Evolutionary conservation across 108 stramenopile genomes (phyloP).

Genomic region (Discostella pseudostelligera): DNA sequence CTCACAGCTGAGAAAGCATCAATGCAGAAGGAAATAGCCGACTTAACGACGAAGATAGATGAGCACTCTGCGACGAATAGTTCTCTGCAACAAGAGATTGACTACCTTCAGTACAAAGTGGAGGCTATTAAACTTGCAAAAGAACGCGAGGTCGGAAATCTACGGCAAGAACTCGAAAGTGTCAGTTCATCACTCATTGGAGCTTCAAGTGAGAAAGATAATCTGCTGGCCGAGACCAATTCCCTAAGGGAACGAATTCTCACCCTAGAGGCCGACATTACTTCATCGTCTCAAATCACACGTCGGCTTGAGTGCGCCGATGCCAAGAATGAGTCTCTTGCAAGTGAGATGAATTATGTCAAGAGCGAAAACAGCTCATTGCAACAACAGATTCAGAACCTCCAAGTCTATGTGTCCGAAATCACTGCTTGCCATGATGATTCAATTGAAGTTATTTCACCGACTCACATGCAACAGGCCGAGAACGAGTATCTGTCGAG

Average conservation of each 20-base stretch:
- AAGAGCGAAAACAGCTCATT: neutral
- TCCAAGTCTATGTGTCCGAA: neutral
- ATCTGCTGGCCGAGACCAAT: neutral
- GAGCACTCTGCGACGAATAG: neutral
- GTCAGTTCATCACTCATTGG: slow-evolving; percentile 6
- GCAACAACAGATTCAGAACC: neutral
- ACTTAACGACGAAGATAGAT: neutral
- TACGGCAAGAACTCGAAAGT: neutral
- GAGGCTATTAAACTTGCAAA: neutral
- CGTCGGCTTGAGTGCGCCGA: neutral
- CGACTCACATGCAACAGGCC: too few relatives aligned
- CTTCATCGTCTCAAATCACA: slow-evolving; percentile 1
- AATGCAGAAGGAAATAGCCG: neutral
- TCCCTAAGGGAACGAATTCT: neutral
- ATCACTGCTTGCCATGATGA: neutral
- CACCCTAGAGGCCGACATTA: neutral
- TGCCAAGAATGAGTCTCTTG: neutral
- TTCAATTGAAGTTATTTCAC: too few relatives aligned
- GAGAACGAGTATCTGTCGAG: too few relatives aligned
- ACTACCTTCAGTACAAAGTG: neutral
- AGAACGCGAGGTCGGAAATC: neutral
- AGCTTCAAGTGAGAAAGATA: neutral
- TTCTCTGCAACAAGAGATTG: neutral
- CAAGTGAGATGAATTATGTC: neutral
- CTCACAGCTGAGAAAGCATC: neutral